A percentile compares a stretch with the other conserved stretches of the same genome.
Evolutionary conservation across 1,284 basidiomycete genomes (phyloP).

Genomic region (Rhodotorula sp.): DNA sequence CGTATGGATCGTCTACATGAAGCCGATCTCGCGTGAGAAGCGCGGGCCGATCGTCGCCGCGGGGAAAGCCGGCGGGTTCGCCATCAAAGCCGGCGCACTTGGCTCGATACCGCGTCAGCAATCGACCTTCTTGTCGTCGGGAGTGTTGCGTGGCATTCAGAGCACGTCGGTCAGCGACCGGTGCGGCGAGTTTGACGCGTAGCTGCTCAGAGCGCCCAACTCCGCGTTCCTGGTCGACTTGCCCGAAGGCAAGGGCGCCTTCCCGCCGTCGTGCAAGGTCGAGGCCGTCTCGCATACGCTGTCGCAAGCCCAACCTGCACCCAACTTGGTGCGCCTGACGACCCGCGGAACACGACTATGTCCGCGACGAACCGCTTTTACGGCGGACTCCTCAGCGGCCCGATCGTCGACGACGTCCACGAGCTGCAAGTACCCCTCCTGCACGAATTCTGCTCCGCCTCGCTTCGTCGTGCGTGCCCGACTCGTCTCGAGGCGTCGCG

Average conservation of each 20-base stretch:
- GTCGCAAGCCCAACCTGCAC: conserved; percentile 73
- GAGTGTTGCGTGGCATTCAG: conserved; percentile 84
- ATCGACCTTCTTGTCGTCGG: conserved; percentile 62
- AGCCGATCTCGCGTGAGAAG: conserved; percentile 71
- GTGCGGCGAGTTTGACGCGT: conserved; percentile 82
- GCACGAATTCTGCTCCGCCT: conserved; percentile 79
- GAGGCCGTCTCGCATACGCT: conserved; percentile 75
- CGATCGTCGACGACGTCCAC: conserved; percentile 91
- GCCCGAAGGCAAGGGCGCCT: conserved; percentile 61
- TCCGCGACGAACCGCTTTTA: conserved; percentile 86
- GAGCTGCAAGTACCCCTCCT: conserved; percentile 88
- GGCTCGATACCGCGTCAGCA: conserved; percentile 72
- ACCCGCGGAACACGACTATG: conserved; percentile 81
- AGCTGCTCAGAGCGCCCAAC: conserved; percentile 79
- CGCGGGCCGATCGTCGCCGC: conserved; percentile 56
- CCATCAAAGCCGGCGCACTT: conserved; percentile 42
- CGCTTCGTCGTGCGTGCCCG: conserved; percentile 76
- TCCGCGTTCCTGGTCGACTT: conserved; percentile 60
- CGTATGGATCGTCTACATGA: conserved; percentile 76
- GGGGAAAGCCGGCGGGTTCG: conserved; percentile 13
- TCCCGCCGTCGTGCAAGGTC: conserved; percentile 64
- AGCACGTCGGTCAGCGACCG: conserved; percentile 62
- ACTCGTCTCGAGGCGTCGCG: conserved; percentile 63
- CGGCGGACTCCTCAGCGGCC: conserved; percentile 85
- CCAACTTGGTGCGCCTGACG: conserved; percentile 77